Conservation (phyloP, 1,139 yeast genomes). For the Diutina pseudorugosa region DNA sequence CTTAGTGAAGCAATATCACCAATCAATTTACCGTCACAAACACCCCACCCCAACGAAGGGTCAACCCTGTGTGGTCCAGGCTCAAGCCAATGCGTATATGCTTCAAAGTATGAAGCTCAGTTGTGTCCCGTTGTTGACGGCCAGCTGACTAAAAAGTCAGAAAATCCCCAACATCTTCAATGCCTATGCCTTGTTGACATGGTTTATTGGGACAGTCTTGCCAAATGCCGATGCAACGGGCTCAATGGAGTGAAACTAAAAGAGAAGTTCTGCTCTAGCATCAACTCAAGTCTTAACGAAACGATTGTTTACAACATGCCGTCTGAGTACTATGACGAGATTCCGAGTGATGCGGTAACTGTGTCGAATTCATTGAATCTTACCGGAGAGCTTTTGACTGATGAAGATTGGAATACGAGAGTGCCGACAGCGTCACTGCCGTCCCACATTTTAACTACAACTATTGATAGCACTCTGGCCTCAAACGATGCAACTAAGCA, state of each 20-base stretch:
- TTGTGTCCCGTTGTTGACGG: conserved; percentile 1
- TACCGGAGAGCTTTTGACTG: not conserved
- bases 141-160: not conserved
- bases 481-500: not conserved
- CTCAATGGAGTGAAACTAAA: not conserved
- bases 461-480: not conserved
- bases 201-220: not conserved
- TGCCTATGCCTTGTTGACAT: not conserved
- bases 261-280: not conserved
- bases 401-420: not conserved
- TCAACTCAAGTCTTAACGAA: not conserved
- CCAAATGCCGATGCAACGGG: not conserved
- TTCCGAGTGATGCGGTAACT: not conserved
- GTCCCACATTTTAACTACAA: not conserved
- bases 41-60: not conserved
- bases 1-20: not conserved
- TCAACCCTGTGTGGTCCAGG: conserved; percentile 1
- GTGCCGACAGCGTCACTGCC: not conserved
- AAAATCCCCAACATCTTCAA: not conserved
- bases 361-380: not conserved
- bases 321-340: not conserved
- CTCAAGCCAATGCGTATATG: not conserved
- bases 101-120: not conserved
- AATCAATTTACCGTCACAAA: not conserved
- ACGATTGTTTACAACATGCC: not conserved